These are phyloP conservation scores for Talaromyces islandicus DNA, from an alignment of 2,329 filamentous ascomycete genomes.

Conservation along the genomic window DNA sequence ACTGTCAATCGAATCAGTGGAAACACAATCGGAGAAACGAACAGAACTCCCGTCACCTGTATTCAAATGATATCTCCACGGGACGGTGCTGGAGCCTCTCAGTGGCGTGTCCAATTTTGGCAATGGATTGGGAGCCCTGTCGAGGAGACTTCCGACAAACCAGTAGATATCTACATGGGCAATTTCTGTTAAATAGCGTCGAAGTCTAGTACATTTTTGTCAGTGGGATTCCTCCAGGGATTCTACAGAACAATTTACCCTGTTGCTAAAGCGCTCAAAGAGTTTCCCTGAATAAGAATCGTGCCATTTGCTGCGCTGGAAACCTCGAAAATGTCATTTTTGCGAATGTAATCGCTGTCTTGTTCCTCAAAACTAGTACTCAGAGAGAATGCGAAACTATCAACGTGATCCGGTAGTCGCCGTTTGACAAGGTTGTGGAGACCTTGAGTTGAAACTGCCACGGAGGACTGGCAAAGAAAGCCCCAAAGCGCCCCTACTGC, in stretches of 20 bases:
- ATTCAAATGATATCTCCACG: slow-evolving; percentile 47
- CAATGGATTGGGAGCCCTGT: slow-evolving; percentile 25
- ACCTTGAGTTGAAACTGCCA: slow-evolving; percentile 15
- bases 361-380: background rate
- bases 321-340: slow-evolving; percentile 17
- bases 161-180: slow-evolving; percentile 43
- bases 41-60: slow-evolving; percentile 27
- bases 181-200: slow-evolving; percentile 35
- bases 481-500: background rate
- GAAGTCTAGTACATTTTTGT: slow-evolving; percentile 20
- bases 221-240: background rate
- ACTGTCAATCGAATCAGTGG: slow-evolving; percentile 23
- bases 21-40: background rate
- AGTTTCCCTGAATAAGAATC: slow-evolving; percentile 27
- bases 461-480: background rate
- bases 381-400: slow-evolving; percentile 16
- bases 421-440: slow-evolving; percentile 19
- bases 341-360: background rate
- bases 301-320: slow-evolving; percentile 17
- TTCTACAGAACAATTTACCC: slow-evolving; percentile 18
- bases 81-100: slow-evolving; percentile 37
- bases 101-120: slow-evolving; percentile 26
- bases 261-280: slow-evolving; percentile 25
- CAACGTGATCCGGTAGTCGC: slow-evolving; percentile 18
- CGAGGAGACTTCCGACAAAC: slow-evolving; percentile 39